Conservation (phyloP, 2,329 filamentous ascomycete species). For the Endoconidiophora laricicola region DNA sequence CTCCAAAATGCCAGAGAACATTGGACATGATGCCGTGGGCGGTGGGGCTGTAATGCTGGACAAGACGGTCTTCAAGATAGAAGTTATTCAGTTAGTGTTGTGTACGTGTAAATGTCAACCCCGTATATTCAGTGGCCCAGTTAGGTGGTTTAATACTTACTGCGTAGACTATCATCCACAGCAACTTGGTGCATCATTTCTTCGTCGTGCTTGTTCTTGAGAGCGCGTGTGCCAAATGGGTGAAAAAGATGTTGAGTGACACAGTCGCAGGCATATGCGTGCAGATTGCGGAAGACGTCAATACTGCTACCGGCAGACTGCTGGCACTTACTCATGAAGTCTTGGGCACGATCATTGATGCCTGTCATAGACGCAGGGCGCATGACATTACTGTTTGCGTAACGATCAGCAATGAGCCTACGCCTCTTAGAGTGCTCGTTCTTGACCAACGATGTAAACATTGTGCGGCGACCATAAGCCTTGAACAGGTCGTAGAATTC, state of each 20-base stretch:
- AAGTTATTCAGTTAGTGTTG: neutral
- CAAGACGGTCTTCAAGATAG: constrained; percentile 33
- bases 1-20: constrained; percentile 28
- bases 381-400: constrained; percentile 52
- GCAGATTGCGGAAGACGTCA: constrained; percentile 47
- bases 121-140: neutral
- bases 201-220: constrained; percentile 37
- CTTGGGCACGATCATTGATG: constrained; percentile 37
- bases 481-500: constrained; percentile 46
- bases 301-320: constrained; percentile 28
- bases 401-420: constrained; percentile 46
- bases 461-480: constrained; percentile 40
- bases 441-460: constrained; percentile 43
- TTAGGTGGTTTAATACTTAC: constrained; percentile 24
- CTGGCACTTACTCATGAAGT: constrained; percentile 37
- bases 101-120: neutral
- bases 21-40: constrained; percentile 31
- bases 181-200: constrained; percentile 53
- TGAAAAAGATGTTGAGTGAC: constrained; percentile 55
- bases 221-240: constrained; percentile 44
- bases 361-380: constrained; percentile 36
- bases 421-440: constrained; percentile 47
- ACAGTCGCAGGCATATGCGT: constrained; percentile 54
- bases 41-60: constrained; percentile 38
- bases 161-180: constrained; percentile 49